Base-by-base conservation (phyloP, 768 basidiomycete genomes). In the Pisolithus tinctorius region DNA sequence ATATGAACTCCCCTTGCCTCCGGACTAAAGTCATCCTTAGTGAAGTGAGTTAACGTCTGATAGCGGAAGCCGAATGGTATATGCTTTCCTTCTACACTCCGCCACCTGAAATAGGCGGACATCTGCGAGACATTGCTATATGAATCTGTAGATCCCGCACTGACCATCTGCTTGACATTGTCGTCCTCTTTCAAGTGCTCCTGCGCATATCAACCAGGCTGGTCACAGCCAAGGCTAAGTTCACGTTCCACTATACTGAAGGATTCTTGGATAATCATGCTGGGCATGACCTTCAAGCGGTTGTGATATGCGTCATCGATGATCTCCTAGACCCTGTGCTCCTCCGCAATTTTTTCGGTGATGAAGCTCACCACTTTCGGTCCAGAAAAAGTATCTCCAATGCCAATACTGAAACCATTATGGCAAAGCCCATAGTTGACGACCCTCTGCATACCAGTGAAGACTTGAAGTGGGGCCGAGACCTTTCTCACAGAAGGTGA, bases 101-200 rank as follows among this genome's bases (percentile, higher is more conserved):
- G 95, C 71, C 98, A 96, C 25, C 96, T 96, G 39, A 99, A 96
- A 76, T 93, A 93, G 51, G 94, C 94, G 16, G 95, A 95, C 96
- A 98, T 98, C 72, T 99, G 96, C 10, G 96, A 98, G 62, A 99
- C 97, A 70, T 99, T 99, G 79, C 98, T 99, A 77, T 93, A 94
- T 0, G 93, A 93, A 70, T 93, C 93, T 71, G 98, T 98, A 10
- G 96, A 96, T 25, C 96, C 96, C 8, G 96, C 94, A 6, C 94
- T 92, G 63, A 98, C 95, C 96, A 99, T 99, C 80, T 98, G 96
- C 78, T 98, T 99, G 74, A 98, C 94, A 61, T 98, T 97, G 77
- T 99, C 98, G 72, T 96, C 94, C 67, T 92, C 91, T 77, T 98
- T 98, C 79, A 98, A 75, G 64, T 86, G 86, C 72, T 93, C 87